Evolutionary conservation across 1,139 yeast genomes (phyloP), one percentile per base, ranked within the genome.

Genomic region (Debaryomyces udenii): DNA sequence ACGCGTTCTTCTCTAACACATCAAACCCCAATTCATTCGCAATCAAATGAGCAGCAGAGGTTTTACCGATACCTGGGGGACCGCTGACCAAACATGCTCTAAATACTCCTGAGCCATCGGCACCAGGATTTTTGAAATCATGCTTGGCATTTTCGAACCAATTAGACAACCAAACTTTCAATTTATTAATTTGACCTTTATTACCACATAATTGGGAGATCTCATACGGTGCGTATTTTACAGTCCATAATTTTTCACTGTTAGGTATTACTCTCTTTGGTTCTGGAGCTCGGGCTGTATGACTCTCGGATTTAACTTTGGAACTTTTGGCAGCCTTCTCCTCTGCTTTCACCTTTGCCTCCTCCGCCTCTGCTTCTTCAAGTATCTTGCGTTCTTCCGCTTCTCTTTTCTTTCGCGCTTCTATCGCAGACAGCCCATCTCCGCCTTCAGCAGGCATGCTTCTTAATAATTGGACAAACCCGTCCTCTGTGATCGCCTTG

Each of bases 391-490:
- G 65, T 51, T 84, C 90, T 52, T 86, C 93, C 44, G 76, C 80
- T 48, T 79, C 81, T 49, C 86, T 75, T 62, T 87, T 87, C 31
- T 69, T 70, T 47, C 81, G 72, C 1, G 95, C 96, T 50, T 79
- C 80, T 43, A 78, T 76, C 0, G 98, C 98, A 2, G 72, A 79
- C 11, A 68, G 86, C 13, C 96, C 88, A 32, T 78, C 78, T 0
- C 99, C 99, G 22, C 99, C 99, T 51, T 86, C 91, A 4, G 83
- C 84, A 0, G 99, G 99, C 96, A 93, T 88, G 9, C 80, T 76
- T 11, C 72, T 58, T 40, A 93, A 73, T 47, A 93, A 70, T 51
- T 83, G 80, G 35, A 87, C 65, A 53, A 94, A 90, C 0, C 99
- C 99, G 5, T 79, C 86, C 59, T 93, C 96, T 54, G 82, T 83